phyloP scores from a whole-genome alignment of 2,329 filamentous ascomycete species.

The Fonsecaea pedrosoi region DNA sequence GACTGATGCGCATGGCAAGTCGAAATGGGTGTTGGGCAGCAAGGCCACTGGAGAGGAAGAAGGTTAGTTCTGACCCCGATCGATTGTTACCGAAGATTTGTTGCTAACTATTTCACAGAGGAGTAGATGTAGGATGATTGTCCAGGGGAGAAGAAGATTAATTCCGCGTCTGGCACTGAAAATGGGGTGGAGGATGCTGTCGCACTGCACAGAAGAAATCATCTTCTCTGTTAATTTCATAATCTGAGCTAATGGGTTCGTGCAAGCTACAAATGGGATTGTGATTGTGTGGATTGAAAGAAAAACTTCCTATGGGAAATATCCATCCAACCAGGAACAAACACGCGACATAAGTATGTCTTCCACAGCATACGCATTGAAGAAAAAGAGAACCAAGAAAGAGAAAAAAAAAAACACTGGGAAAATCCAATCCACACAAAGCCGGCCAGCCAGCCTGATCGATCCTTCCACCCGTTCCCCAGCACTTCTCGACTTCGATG shows the following conservation, averaged over 20 bases:
- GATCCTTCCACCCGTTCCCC: no score
- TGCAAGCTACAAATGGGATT: slow-evolving; percentile 24
- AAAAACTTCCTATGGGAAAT: background rate
- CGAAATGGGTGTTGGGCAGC: slow-evolving; percentile 52
- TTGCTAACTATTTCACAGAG: slow-evolving; percentile 23
- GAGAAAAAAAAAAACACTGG: background rate
- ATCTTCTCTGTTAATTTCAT: slow-evolving; percentile 30
- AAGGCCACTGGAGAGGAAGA: slow-evolving; percentile 54
- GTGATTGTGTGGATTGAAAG: slow-evolving; percentile 10
- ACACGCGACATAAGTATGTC: slow-evolving; percentile 7
- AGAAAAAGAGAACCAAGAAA: slow-evolving; percentile 17
- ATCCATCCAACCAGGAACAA: slow-evolving; percentile 12
- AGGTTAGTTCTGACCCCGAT: slow-evolving; percentile 44
- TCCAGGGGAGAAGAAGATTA: slow-evolving; percentile 20
- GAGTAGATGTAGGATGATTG: slow-evolving; percentile 22
- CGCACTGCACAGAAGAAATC: slow-evolving; percentile 20
- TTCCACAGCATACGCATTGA: slow-evolving; percentile 5
- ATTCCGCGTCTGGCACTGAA: slow-evolving; percentile 19
- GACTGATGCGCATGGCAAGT: slow-evolving; percentile 54
- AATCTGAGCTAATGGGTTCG: slow-evolving; percentile 29
- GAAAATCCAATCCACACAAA: background rate
- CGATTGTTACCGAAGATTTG: background rate
- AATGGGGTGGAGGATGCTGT: slow-evolving; percentile 10
- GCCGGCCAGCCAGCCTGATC: background rate
- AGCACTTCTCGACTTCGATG: background rate